A percentile compares a stretch with the other conserved stretches of the same genome.
Conservation (phyloP, 257 asterid species). For the Lycium ferocissimum region DNA sequence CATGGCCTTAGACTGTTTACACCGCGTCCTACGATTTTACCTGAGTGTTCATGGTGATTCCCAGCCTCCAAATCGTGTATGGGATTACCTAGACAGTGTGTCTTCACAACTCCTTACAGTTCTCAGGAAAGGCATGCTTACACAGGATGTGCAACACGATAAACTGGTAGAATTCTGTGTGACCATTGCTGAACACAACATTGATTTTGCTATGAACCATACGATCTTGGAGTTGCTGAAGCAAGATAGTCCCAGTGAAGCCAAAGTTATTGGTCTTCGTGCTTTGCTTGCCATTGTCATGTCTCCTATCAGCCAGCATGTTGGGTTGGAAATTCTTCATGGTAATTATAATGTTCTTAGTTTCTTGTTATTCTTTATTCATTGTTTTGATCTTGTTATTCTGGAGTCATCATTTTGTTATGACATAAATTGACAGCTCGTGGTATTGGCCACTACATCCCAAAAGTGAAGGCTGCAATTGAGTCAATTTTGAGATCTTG, state of each 20-base stretch:
- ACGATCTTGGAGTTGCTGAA: conserved; percentile 88
- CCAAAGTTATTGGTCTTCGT: conserved; percentile 98
- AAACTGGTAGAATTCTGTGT: conserved; percentile 98
- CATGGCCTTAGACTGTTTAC: conserved; percentile 97
- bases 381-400: conserved; percentile 24
- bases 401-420: conserved; percentile 29
- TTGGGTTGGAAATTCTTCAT: conserved; percentile 95
- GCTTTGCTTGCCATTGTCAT: conserved; percentile 98
- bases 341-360: conserved; percentile 54
- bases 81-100: conserved; percentile 99
- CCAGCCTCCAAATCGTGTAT: conserved; percentile 93
- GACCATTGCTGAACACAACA: conserved; percentile 98
- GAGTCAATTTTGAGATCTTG: conserved; percentile 92
- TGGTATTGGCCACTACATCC: conserved; percentile 95
- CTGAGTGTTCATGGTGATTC: conserved; percentile 92
- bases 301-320: conserved; percentile 93
- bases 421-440: conserved; percentile 62
- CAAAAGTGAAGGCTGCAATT: conserved; percentile 96
- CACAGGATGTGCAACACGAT: conserved; percentile 98
- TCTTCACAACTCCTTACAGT: conserved; percentile 92
- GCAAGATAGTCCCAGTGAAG: conserved; percentile 97
- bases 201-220: conserved; percentile 98
- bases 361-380: conserved; percentile 28
- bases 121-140: conserved; percentile 93
- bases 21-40: conserved; percentile 92